Evolutionary conservation across 306 rosid species (phyloP).

Genomic region (Astragalus membranaceus): DNA sequence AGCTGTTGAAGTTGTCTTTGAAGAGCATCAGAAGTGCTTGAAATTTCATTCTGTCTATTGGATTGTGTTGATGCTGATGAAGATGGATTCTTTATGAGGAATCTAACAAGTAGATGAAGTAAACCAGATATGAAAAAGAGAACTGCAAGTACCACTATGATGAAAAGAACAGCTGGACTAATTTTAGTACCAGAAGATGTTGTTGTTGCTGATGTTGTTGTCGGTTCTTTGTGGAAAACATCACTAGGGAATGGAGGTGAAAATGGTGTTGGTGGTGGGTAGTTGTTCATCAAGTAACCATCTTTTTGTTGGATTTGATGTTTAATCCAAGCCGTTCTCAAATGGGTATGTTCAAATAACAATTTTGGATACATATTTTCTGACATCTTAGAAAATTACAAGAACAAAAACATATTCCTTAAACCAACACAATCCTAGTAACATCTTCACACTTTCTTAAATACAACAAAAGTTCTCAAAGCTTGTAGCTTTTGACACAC

Average conservation of each 20-base stretch:
- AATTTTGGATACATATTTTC: constrained; percentile 29
- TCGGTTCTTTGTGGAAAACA: constrained; percentile 38
- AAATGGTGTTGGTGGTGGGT: constrained; percentile 47
- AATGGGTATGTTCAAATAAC: constrained; percentile 53
- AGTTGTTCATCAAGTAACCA: constrained; percentile 54
- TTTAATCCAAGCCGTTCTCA: constrained; percentile 70
- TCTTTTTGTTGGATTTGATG: constrained; percentile 60
- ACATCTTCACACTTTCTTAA: constrained; percentile 16
- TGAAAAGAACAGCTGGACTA: constrained; percentile 93
- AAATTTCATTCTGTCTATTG: constrained; percentile 60
- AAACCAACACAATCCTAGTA: constrained; percentile 32
- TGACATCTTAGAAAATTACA: constrained; percentile 46
- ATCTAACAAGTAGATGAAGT: constrained; percentile 93
- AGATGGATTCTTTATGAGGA: constrained; percentile 76
- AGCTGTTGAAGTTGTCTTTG: constrained; percentile 97
- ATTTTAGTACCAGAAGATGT: constrained; percentile 70
- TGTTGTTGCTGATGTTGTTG: constrained; percentile 23
- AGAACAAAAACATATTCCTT: constrained; percentile 8
- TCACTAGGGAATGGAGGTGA: constrained; percentile 37
- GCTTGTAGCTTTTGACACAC: constrained; percentile 6
- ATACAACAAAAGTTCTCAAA: constrained; percentile 16
- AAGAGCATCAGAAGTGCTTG: constrained; percentile 69
- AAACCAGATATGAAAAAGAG: constrained; percentile 88
- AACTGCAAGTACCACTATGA: constrained; percentile 87
- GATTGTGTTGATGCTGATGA: constrained; percentile 53